Evolutionary conservation across 768 basidiomycete species (phyloP).

Genomic region (Antrodiella citrinella): DNA sequence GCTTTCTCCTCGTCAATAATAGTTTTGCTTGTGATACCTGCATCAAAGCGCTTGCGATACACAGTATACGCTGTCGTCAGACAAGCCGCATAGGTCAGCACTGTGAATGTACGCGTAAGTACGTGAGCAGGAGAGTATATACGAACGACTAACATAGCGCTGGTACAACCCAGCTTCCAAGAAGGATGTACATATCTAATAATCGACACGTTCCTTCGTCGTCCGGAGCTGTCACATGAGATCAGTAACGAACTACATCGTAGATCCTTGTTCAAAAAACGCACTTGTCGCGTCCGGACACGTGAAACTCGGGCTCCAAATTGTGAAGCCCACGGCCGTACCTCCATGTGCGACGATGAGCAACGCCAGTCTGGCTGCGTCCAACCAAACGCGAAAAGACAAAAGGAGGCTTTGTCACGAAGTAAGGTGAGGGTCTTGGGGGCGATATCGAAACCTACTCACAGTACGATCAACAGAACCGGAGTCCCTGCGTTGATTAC

Average conservation of each 20-base stretch:
- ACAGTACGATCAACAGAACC: constrained; percentile 9
- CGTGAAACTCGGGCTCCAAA: too few relatives aligned
- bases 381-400: constrained; percentile 44
- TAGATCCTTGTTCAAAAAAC: too few relatives aligned
- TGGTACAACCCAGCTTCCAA: constrained; percentile 48
- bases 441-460: not conserved
- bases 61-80: too few relatives aligned
- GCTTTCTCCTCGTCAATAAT: too few relatives aligned
- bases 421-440: too few relatives aligned
- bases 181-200: constrained; percentile 38
- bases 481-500: constrained; percentile 8
- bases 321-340: constrained; percentile 33
- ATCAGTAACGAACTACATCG: not conserved
- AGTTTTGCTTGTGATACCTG: too few relatives aligned
- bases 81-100: too few relatives aligned
- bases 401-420: constrained; percentile 38
- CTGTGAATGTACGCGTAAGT: too few relatives aligned
- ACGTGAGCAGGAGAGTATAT: too few relatives aligned
- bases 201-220: constrained; percentile 38
- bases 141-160: constrained; percentile 42
- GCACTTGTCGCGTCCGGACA: too few relatives aligned
- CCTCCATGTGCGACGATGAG: constrained; percentile 39
- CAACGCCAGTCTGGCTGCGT: constrained; percentile 40
- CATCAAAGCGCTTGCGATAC: too few relatives aligned
- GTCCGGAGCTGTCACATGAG: constrained; percentile 27